Conservation (phyloP, 73 alveolate genomes). For the Stentor coeruleus region DNA sequence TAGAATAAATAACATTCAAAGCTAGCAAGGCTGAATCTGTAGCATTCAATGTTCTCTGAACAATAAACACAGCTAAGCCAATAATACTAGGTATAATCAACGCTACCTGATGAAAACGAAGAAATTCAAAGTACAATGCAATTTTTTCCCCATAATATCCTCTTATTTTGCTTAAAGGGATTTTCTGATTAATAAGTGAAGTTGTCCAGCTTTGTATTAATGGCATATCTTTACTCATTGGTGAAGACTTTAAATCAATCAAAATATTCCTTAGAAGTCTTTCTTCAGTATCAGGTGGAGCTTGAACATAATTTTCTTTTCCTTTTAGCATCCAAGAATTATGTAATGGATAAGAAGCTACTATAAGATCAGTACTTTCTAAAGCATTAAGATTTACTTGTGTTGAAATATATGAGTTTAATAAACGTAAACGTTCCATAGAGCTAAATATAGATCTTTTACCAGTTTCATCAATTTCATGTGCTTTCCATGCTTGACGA, state of each 20-base stretch:
- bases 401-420: background rate
- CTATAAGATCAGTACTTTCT: background rate
- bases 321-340: background rate
- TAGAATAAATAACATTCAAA: slow-evolving; percentile 33
- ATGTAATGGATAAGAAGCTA: background rate
- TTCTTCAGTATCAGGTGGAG: background rate
- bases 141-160: slow-evolving; percentile 48
- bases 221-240: too few relatives aligned
- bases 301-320: background rate
- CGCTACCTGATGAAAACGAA: slow-evolving; percentile 27
- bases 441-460: background rate
- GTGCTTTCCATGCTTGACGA: background rate
- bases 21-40: slow-evolving; percentile 24
- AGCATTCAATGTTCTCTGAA: background rate
- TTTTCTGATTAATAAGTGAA: background rate
- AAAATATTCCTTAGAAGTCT: background rate
- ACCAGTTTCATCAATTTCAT: background rate
- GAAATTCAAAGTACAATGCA: slow-evolving; percentile 39
- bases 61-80: slow-evolving; percentile 31
- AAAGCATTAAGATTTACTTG: background rate
- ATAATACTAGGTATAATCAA: slow-evolving; percentile 19
- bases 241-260: background rate
- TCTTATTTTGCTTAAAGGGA: slow-evolving; percentile 29
- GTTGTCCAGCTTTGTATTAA: background rate
- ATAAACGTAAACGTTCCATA: background rate